Conservation (phyloP, 2,329 filamentous ascomycete genomes). For the Elsinoe ampelina region DNA sequence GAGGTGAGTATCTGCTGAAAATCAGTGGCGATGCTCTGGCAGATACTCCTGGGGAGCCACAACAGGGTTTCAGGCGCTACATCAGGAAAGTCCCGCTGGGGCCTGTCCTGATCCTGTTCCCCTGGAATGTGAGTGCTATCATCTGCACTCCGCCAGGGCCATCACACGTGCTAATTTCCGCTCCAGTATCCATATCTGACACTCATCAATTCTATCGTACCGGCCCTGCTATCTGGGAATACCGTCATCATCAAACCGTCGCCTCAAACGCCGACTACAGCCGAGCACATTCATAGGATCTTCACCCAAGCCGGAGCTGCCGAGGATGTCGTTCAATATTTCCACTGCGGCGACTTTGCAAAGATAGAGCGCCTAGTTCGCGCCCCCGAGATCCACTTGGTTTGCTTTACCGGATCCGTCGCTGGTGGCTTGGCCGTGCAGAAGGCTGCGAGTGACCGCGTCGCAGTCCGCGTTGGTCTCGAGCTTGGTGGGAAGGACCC, state of each 20-base stretch:
- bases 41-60: conserved; percentile 71
- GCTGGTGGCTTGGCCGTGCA: conserved; percentile 80
- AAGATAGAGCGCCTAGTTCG: conserved; percentile 71
- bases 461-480: conserved; percentile 70
- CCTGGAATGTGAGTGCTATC: conserved; percentile 72
- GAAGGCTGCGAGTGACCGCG: conserved; percentile 69
- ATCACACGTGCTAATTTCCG: conserved; percentile 13
- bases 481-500: conserved; percentile 94
- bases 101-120: conserved; percentile 80
- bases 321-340: conserved; percentile 76
- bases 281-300: conserved; percentile 67
- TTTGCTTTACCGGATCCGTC: conserved; percentile 93
- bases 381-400: conserved; percentile 64
- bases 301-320: conserved; percentile 77
- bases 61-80: conserved; percentile 83
- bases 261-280: conserved; percentile 87
- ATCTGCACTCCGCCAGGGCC: background rate
- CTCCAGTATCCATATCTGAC: conserved; percentile 85
- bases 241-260: conserved; percentile 90
- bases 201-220: conserved; percentile 83
- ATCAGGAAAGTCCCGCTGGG: conserved; percentile 83
- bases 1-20: conserved; percentile 76
- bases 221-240: conserved; percentile 83
- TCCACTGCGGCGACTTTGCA: conserved; percentile 73
- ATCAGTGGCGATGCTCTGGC: conserved; percentile 69